Percentiles rank a stretch among this genome's conserved stretches.
phyloP scores from a whole-genome alignment of 305 asterid species.

The Fraxinus dipetala region DNA sequence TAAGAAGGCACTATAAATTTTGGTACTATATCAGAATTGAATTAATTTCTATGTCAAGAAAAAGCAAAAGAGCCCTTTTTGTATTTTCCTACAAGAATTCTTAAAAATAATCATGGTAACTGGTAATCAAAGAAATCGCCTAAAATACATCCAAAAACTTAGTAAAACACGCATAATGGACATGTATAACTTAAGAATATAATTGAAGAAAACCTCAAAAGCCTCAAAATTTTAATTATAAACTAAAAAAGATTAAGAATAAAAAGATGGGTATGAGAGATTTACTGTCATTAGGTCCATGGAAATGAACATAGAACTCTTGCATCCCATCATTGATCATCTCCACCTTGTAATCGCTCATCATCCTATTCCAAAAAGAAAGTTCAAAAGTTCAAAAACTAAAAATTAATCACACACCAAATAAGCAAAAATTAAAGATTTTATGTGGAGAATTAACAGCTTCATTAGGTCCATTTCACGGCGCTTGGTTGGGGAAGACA shows the following conservation, averaged over 20 bases:
- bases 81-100: background rate
- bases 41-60: background rate
- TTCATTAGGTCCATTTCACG: constrained; percentile 64
- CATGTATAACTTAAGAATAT: background rate
- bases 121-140: background rate
- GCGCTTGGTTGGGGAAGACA: constrained; percentile 61
- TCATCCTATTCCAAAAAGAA: constrained; percentile 44
- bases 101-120: background rate
- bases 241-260: constrained; percentile 20
- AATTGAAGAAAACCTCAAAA: constrained; percentile 28
- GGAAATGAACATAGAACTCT: constrained; percentile 56
- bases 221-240: constrained; percentile 16
- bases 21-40: background rate
- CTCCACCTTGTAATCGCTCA: constrained; percentile 71
- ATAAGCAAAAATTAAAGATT: background rate
- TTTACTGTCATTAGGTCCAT: constrained; percentile 59
- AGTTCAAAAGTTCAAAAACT: background rate
- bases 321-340: constrained; percentile 63
- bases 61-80: background rate
- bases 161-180: background rate
- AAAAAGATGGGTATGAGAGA: constrained; percentile 17
- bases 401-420: background rate
- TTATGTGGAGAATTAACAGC: constrained; percentile 30
- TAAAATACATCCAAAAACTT: background rate
- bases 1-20: background rate